Conservation (phyloP, 2,329 filamentous ascomycete species). For the Passalora sequoiae region DNA sequence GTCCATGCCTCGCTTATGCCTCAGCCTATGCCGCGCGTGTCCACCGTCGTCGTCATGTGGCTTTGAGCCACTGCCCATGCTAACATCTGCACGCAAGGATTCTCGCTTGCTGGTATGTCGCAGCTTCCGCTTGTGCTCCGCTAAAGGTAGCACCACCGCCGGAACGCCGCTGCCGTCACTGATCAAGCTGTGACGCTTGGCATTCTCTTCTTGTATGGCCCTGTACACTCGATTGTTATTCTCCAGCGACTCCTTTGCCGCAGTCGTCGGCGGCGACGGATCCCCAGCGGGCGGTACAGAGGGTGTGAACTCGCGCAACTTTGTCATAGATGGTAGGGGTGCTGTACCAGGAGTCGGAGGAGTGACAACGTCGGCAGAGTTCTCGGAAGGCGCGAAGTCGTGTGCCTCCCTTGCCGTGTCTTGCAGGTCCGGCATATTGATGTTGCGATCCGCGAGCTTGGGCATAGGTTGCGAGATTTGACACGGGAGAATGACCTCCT, state of each 20-base stretch:
- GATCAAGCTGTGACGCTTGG: slow-evolving; percentile 27
- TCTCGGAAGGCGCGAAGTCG: slow-evolving; percentile 10
- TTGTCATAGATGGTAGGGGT: background rate
- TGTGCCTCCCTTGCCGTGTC: background rate
- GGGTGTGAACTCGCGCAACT: slow-evolving; percentile 12
- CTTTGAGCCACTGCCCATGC: slow-evolving; percentile 14
- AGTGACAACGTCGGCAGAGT: slow-evolving; percentile 5
- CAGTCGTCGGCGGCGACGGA: slow-evolving; percentile 13
- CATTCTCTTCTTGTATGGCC: slow-evolving; percentile 27
- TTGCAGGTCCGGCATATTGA: background rate
- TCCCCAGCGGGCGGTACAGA: slow-evolving; percentile 4
- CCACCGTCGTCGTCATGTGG: slow-evolving; percentile 17
- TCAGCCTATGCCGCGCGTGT: slow-evolving; percentile 10
- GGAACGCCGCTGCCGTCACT: slow-evolving; percentile 21
- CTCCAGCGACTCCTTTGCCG: slow-evolving; percentile 18
- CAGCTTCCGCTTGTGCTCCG: slow-evolving; percentile 21
- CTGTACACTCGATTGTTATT: slow-evolving; percentile 23
- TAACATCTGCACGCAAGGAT: slow-evolving; percentile 23
- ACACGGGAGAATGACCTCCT: background rate
- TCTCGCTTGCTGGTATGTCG: slow-evolving; percentile 24
- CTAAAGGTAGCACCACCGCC: slow-evolving; percentile 13
- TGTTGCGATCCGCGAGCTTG: background rate
- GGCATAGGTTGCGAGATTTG: background rate
- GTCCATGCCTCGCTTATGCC: slow-evolving; percentile 18
- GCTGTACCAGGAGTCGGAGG: slow-evolving; percentile 15